These are phyloP conservation scores for Leucocoprinus leucothites DNA, from an alignment of 768 basidiomycete genomes.

Conservation along the genomic window DNA sequence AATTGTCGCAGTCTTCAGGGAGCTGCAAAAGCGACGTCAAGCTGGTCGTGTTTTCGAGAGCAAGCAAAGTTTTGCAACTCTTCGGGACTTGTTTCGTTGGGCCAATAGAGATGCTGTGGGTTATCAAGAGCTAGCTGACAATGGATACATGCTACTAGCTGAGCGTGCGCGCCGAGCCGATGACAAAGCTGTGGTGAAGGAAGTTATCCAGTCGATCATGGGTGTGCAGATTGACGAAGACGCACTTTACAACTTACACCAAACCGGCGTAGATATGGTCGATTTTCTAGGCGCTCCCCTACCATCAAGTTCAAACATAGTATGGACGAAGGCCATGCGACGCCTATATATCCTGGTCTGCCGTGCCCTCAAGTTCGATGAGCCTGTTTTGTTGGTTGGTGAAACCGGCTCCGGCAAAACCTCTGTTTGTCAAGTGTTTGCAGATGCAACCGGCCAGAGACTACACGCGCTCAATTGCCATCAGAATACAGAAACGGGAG, in stretches of 20 bases:
- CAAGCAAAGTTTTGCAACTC: slow-evolving; percentile 93
- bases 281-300: slow-evolving; percentile 55
- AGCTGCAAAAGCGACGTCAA: slow-evolving; percentile 90
- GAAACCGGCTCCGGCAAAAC: slow-evolving; percentile 99
- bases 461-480: slow-evolving; percentile 89
- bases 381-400: slow-evolving; percentile 93
- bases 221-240: slow-evolving; percentile 78
- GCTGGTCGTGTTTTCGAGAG: slow-evolving; percentile 93
- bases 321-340: slow-evolving; percentile 95
- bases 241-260: slow-evolving; percentile 60
- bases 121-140: slow-evolving; percentile 90
- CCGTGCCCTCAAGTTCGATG: slow-evolving; percentile 85
- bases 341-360: slow-evolving; percentile 81
- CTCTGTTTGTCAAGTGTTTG: slow-evolving; percentile 89
- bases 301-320: slow-evolving; percentile 49
- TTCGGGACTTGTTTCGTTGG: slow-evolving; percentile 98
- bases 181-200: slow-evolving; percentile 87
- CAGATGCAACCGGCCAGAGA: slow-evolving; percentile 55
- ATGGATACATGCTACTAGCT: slow-evolving; percentile 96
- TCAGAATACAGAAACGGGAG: slow-evolving; percentile 97
- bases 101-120: slow-evolving; percentile 85
- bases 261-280: slow-evolving; percentile 34
- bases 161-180: slow-evolving; percentile 84
- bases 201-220: slow-evolving; percentile 88
- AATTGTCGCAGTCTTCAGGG: slow-evolving; percentile 90